Conservation (phyloP, 148 eudicot genomes). For the Arctostaphylos glauca region DNA sequence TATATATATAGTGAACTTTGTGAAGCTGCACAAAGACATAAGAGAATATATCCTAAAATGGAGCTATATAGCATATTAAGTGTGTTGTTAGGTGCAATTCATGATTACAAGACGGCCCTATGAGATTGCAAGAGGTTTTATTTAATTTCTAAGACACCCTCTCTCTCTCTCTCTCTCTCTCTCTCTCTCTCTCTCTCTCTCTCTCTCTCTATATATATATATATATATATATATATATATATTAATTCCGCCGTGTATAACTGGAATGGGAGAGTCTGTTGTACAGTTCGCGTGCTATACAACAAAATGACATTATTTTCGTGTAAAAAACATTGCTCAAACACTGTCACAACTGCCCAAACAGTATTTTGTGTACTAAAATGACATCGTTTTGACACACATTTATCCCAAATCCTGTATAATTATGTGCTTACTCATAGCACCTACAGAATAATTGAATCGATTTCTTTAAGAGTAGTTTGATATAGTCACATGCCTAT, state of each 20-base stretch:
- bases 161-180: not conserved
- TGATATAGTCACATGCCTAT: too few relatives aligned
- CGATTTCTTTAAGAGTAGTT: not conserved
- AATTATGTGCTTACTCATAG: slow-evolving; percentile 1
- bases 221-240: too few relatives aligned
- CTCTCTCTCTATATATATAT: not conserved
- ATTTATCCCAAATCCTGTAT: too few relatives aligned
- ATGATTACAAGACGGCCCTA: slow-evolving; percentile 13
- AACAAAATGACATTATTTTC: too few relatives aligned
- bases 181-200: not conserved
- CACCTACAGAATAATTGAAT: slow-evolving; percentile 1
- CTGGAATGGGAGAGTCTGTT: too few relatives aligned
- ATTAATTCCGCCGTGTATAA: too few relatives aligned
- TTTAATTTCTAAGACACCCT: not conserved
- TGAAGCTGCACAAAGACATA: too few relatives aligned
- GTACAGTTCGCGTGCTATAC: too few relatives aligned
- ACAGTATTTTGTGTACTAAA: too few relatives aligned
- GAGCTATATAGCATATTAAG: not conserved
- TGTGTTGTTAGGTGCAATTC: not conserved
- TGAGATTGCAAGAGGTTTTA: slow-evolving; percentile 8
- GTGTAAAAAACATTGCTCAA: not conserved
- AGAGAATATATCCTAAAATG: not conserved
- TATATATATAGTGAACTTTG: too few relatives aligned
- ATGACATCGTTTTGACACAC: not conserved
- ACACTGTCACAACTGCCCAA: too few relatives aligned